Conservation (phyloP, 345 rosid genomes). For the Excoecaria cochinchinensis region DNA sequence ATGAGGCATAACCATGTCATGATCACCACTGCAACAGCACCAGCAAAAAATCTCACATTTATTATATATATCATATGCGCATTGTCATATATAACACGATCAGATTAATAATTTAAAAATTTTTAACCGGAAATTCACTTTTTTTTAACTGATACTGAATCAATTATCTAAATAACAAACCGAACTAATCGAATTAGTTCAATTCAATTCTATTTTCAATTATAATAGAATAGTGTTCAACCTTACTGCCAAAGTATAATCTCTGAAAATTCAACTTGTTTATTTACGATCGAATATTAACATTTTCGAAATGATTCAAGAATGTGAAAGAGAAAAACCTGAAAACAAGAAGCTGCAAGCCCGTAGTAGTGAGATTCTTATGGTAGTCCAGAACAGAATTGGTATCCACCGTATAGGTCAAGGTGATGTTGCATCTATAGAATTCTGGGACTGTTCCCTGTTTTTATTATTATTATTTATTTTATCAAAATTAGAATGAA, state of each 20-base stretch:
- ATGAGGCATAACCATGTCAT: conserved; percentile 32
- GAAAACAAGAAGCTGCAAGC: conserved; percentile 35
- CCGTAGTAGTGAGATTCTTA: conserved; percentile 20
- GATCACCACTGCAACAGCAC: conserved; percentile 29
- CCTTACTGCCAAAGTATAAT: not conserved
- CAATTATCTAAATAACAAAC: no score
- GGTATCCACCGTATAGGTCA: conserved; percentile 23
- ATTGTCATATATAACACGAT: no score
- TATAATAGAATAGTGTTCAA: no score
- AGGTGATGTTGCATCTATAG: conserved; percentile 33
- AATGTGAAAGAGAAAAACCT: conserved; percentile 19
- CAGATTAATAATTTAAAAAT: no score
- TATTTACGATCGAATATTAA: not conserved
- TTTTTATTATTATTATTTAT: not conserved
- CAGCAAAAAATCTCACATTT: not conserved
- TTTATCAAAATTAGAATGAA: no score
- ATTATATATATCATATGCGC: no score
- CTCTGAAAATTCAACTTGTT: not conserved
- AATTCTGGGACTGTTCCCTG: conserved; percentile 29
- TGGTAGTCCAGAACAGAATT: conserved; percentile 15
- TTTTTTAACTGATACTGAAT: no score
- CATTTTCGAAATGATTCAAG: not conserved
- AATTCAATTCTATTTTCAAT: no score
- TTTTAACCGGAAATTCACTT: no score
- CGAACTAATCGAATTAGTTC: no score